Base-by-base conservation (phyloP, 345 rosid genomes). In the Hibiscus tridactylites region DNA sequence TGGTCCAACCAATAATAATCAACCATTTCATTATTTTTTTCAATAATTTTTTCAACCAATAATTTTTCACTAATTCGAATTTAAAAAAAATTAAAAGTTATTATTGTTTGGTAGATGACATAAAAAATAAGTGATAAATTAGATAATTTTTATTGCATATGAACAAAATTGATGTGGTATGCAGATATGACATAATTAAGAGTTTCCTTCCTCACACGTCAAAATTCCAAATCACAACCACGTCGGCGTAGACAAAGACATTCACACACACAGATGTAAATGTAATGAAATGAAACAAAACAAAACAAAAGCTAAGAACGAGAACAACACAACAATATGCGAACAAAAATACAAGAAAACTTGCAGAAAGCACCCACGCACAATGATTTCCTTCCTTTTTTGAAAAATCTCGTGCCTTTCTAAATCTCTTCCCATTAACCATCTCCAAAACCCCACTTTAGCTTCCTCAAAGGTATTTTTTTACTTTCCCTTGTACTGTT, bases 391-490 rank as follows among this genome's bases (percentile, higher is more conserved):
- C 16, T 17, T 11, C n/a, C 8, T 33, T 1, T 29, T 13, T n/a
- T 9, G 1, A 1, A 39, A 39, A 7, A 39, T 39, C 44, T 49
- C 53, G 11, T 53, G 56, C 29, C 71, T 19, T 67, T 49, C 50
- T 67, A 28, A 49, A 28, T 11, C 6, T 50, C 42, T 49, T 49
- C 26, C 24, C 39, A 7, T 16, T 8, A 26, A 28, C 12, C 42
- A 28, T 67, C 71, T 67, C 28, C 59, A 49, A 29, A 29, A 16
- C 49, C 59, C 39, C 24, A 49, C 13, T 28, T 46, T 46, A 1
- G 6, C 68, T 10, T 16, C 59, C 37, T 10, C 44, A 9, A 72
- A 72, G 75, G 75, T 72, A 61, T 9, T 13, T 24, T 71, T 7
- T 69, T 21, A 21, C 24, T 53, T 9, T 50, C 5, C 2, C 1